Conservation (phyloP, 805 yeast species). For the Metschnikowia chrysomelidarum region DNA sequence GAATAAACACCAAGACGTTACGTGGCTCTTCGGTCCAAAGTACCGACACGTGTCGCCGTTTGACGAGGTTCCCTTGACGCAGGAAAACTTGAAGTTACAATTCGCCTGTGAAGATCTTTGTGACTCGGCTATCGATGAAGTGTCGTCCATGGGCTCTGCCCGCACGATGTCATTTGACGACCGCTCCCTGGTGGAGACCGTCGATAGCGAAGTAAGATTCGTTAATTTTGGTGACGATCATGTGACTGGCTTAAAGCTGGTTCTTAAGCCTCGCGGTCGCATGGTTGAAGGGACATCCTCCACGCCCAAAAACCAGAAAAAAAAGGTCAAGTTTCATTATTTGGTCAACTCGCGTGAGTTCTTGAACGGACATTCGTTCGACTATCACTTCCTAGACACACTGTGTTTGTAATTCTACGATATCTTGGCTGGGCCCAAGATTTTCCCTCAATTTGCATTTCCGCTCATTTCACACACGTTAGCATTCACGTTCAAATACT, state of each 20-base stretch:
- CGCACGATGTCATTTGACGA: conserved; percentile 15
- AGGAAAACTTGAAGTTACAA: conserved; percentile 8
- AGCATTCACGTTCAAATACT: no score
- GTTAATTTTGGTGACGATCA: conserved; percentile 16
- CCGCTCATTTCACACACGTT: no score
- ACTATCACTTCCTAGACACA: conserved; percentile 42
- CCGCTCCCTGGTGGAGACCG: conserved; percentile 8
- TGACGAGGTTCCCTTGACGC: conserved; percentile 9
- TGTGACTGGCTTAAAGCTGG: conserved; percentile 19
- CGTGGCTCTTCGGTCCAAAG: conserved; percentile 55
- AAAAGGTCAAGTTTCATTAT: conserved; percentile 40
- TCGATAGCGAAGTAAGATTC: conserved; percentile 3
- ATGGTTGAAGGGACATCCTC: no score
- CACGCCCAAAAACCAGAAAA: conserved; percentile 19
- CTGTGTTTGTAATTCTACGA: conserved; percentile 23
- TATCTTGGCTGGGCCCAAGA: conserved; percentile 2
- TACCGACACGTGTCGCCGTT: conserved; percentile 9
- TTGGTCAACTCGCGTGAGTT: conserved; percentile 46
- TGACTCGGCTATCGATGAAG: conserved; percentile 13
- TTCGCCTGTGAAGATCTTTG: conserved; percentile 2
- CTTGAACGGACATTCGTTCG: conserved; percentile 42
- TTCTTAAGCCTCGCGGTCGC: conserved; percentile 14
- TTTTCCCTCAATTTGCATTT: no score
- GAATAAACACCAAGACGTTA: conserved; percentile 53
- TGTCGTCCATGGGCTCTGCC: conserved; percentile 11